phyloP scores from a whole-genome alignment of 192 early-diverging fungal species.

The Podochytrium sp. region DNA sequence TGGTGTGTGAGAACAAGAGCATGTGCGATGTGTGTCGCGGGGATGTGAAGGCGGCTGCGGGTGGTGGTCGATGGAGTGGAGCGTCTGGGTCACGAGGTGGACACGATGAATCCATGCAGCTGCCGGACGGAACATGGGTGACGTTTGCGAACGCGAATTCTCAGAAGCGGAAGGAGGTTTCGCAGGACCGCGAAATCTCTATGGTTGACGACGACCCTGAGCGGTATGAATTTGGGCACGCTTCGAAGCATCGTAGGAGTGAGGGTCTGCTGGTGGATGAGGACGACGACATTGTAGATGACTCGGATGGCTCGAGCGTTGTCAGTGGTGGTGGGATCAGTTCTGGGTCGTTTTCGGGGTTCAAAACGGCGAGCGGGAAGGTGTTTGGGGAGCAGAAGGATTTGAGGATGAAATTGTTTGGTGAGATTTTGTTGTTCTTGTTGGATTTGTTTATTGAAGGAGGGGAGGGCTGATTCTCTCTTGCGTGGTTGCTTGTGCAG shows the following conservation, averaged over 20 bases:
- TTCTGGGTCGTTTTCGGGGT: constrained; percentile 9
- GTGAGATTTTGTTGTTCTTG: neutral
- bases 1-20: constrained; percentile 32
- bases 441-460: neutral
- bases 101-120: neutral
- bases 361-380: constrained; percentile 34
- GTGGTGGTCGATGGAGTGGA: constrained; percentile 9
- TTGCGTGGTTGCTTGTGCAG: neutral
- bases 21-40: constrained; percentile 52
- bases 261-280: neutral
- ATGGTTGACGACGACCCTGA: constrained; percentile 9
- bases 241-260: neutral
- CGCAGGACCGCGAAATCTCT: constrained; percentile 22
- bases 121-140: constrained; percentile 6
- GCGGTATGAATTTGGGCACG: neutral
- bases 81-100: neutral
- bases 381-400: neutral
- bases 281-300: constrained; percentile 23
- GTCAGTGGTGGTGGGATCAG: neutral
- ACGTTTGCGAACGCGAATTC: neutral
- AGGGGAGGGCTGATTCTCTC: too few relatives aligned
- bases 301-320: neutral
- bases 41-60: constrained; percentile 37
- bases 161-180: neutral
- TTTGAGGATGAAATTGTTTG: constrained; percentile 13